Evolutionary conservation across 164 flowering plant species (phyloP), one percentile per base, ranked within the genome.

Genomic region (Chimonanthus praecox): DNA sequence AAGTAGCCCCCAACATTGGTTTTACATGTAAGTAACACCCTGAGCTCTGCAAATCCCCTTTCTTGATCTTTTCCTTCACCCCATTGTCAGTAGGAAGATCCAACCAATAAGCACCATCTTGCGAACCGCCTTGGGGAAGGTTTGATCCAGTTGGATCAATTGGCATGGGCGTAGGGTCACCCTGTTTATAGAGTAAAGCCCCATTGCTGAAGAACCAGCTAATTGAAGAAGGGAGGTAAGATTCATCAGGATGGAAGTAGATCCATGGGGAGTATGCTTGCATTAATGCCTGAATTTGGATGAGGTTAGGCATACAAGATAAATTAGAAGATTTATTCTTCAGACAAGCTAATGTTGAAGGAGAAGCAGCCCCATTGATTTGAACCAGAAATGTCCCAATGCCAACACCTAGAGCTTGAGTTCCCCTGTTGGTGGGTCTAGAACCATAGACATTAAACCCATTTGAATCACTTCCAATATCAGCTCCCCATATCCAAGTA

Each of bases 121-220:
- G 83, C 0, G 88, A 72, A 33, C 94, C 97, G 47, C 85, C 95
- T 74, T 83, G 90, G 11, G 98, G 97, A 71, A 94, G 95, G 78
- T 90, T 92, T 1, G 88, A 78, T 18, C 98, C 97, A 0, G 71
- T 74, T 3, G 94, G 70, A 9, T 88, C 85, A 18, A 94, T 80
- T 3, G 71, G 60, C 44, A 69, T 67, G 0, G 96, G 97, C 0
- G 78, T 82, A 0, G 89, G 80, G 3, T 86, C 79, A 2, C 89
- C 92, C 58, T 80, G 73, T 49, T 80, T 78, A 65, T 82, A 87
- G 3, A 94, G 76, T 43, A 84, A 62, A 7, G 92, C 94, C 7
- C 97, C 97, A 78, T 88, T 91, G 58, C 18, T 61, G 76, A 94
- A 94, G 78, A 77, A 90, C 98, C 98, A 94, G 33, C 15, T 71